Conservation (phyloP, 1,284 basidiomycete genomes). For the Apiotrichum brassicae region DNA sequence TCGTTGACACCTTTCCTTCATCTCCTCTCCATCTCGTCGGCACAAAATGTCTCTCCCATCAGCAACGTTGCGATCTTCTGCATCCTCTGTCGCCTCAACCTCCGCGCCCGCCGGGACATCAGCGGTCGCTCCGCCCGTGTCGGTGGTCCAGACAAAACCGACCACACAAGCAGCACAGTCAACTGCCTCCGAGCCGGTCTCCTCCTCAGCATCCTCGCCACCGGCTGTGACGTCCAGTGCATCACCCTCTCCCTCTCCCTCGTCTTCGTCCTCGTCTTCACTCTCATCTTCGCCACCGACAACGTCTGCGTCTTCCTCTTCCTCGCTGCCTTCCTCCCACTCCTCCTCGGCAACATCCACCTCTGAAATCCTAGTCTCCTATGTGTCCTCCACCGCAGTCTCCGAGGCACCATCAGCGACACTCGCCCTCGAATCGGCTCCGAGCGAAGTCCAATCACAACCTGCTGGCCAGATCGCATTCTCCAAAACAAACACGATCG, state of each 20-base stretch:
- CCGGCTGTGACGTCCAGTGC: neutral
- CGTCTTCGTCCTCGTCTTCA: neutral
- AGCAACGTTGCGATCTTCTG: no score
- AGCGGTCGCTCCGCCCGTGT: neutral
- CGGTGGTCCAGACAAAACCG: neutral
- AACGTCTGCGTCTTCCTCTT: neutral
- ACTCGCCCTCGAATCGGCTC: no score
- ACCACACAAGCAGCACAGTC: neutral
- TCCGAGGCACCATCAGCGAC: neutral
- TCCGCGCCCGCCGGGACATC: neutral
- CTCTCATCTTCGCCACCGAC: no score
- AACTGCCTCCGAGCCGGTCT: neutral
- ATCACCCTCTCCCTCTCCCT: neutral
- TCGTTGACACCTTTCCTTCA: no score
- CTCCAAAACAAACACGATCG: constrained; percentile 1
- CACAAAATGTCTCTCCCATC: no score
- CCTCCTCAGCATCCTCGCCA: neutral
- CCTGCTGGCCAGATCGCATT: neutral
- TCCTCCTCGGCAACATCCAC: neutral
- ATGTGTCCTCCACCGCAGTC: no score
- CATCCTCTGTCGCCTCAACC: no score
- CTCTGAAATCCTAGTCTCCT: no score
- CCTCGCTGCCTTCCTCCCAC: neutral
- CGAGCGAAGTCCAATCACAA: no score
- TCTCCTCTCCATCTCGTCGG: no score